Evolutionary conservation across 192 early-diverging fungal genomes (phyloP).

Genomic region (Coemansia sp.): DNA sequence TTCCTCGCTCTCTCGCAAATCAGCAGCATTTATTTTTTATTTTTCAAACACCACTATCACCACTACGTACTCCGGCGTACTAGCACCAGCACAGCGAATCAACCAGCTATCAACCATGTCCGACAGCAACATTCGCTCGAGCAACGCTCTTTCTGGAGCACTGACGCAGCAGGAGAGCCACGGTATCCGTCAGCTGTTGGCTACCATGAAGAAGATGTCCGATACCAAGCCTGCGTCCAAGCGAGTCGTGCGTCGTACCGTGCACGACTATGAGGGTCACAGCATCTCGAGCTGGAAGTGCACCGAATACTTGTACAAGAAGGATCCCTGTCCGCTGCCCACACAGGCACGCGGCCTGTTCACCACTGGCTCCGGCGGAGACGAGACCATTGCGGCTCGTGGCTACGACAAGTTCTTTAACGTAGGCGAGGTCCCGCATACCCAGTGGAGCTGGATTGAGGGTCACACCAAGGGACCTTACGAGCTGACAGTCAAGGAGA

Average conservation of each 20-base stretch:
- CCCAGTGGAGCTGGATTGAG: slow-evolving; percentile 63
- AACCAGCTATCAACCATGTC: slow-evolving; percentile 2
- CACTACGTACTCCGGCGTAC: neutral
- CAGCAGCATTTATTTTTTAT: neutral
- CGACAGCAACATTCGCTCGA: neutral
- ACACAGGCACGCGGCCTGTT: slow-evolving; percentile 86
- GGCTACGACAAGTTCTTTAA: slow-evolving; percentile 99
- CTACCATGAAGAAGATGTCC: slow-evolving; percentile 26
- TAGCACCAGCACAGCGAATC: neutral
- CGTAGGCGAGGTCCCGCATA: slow-evolving; percentile 64
- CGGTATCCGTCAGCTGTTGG: slow-evolving; percentile 31
- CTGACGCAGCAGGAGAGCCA: slow-evolving; percentile 30
- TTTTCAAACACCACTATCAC: no score
- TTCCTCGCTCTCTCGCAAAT: neutral
- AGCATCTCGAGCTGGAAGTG: slow-evolving; percentile 64
- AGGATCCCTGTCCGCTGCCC: slow-evolving; percentile 64
- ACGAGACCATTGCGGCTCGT: slow-evolving; percentile 67
- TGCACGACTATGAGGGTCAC: slow-evolving; percentile 31
- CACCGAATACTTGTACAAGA: slow-evolving; percentile 72
- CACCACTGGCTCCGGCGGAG: slow-evolving; percentile 41
- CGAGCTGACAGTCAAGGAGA: slow-evolving; percentile 93
- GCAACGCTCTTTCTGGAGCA: slow-evolving; percentile 12
- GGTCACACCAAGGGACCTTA: slow-evolving; percentile 78
- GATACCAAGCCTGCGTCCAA: slow-evolving; percentile 24
- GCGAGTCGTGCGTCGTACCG: slow-evolving; percentile 36